Percentiles rank a stretch among this genome's conserved stretches.
These are phyloP conservation scores for Delitschia confertaspora DNA, from an alignment of 495 filamentous ascomycete species.

Conservation along the genomic window DNA sequence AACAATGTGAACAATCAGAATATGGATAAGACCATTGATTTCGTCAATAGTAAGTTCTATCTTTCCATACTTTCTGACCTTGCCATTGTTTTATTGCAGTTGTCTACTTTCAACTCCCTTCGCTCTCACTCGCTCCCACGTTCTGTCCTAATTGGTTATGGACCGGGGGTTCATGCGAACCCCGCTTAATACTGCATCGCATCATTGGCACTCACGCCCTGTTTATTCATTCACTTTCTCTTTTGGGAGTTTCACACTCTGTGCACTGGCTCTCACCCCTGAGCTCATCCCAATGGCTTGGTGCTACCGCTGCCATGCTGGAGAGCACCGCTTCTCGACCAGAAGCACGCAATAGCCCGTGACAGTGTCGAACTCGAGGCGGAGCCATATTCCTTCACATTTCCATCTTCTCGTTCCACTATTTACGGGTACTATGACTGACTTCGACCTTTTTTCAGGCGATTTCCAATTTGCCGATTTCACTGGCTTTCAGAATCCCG, in stretches of 20 bases:
- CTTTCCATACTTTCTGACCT: background rate
- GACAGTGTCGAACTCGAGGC: slow-evolving; percentile 4
- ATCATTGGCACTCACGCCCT: slow-evolving; percentile 14
- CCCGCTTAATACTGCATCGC: slow-evolving; percentile 22
- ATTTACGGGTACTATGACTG: slow-evolving; percentile 20
- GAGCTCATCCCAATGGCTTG: background rate
- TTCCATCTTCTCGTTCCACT: slow-evolving; percentile 3
- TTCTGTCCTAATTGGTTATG: slow-evolving; percentile 6
- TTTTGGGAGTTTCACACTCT: background rate
- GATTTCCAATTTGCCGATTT: slow-evolving; percentile 33
- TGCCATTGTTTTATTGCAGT: background rate
- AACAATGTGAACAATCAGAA: slow-evolving; percentile 8
- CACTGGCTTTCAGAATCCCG: slow-evolving; percentile 15
- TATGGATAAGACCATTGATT: too few relatives aligned
- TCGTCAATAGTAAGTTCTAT: slow-evolving; percentile 25
- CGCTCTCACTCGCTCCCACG: slow-evolving; percentile 6
- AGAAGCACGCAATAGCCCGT: slow-evolving; percentile 31
- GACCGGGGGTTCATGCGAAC: slow-evolving; percentile 10
- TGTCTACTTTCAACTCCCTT: slow-evolving; percentile 2
- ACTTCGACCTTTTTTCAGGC: slow-evolving; percentile 26
- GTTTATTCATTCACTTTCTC: background rate
- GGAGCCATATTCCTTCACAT: background rate
- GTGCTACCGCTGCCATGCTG: slow-evolving; percentile 3
- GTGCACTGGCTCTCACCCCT: too few relatives aligned
- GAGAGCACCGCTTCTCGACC: background rate